Base-by-base conservation (phyloP, 1,139 yeast genomes). In the Zygosaccharomyces sapae region DNA sequence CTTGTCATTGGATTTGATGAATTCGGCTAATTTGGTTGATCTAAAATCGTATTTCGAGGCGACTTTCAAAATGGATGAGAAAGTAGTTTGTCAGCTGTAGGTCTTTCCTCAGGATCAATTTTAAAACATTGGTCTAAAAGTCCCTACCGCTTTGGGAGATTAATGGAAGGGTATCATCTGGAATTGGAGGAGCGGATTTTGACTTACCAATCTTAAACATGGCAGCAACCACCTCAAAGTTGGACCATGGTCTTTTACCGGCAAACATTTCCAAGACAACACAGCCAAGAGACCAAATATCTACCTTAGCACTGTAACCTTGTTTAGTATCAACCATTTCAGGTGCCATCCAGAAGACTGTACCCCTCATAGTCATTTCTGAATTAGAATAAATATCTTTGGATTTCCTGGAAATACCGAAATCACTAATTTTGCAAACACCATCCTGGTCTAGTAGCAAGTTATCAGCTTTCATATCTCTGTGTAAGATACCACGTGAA, bases 281-380 rank as follows among this genome's bases (percentile, higher is more conserved):
- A 73, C 99, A 92, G 0, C 98, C 99, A 36, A 90, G 69, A 0
- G 97, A 83, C 95, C 95, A 85, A 33, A 85, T 84, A 66, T 85
- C 95, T 33, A 94, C 89, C 67, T 94, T 94, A 25, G 98, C 98
- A 70, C 95, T 87, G 64, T 94, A 94, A 0, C 97, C 97, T 63
- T 85, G 95, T 55, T 84, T 86, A 48, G 81, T 83, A 58, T 85
- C 86, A 48, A 94, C 89, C 51, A 94, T 96, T 65, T 94, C 99
- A 0, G 99, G 99, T 0, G 99, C 99, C 98, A 94, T 94, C 98
- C 98, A 94, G 64, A 90, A 94, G 2, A 94, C 89, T 0, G 98
- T 90, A 18, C 99, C 99, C 68, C 94, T 96, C 92, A 85, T 86
- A 10, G 97, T 90, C 95, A 90, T 87, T 50, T 88, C 96, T 2